Percentiles rank a stretch among this genome's conserved stretches.
Evolutionary conservation across 768 basidiomycete genomes (phyloP).

Genomic region (Lactifluus subvellereus): DNA sequence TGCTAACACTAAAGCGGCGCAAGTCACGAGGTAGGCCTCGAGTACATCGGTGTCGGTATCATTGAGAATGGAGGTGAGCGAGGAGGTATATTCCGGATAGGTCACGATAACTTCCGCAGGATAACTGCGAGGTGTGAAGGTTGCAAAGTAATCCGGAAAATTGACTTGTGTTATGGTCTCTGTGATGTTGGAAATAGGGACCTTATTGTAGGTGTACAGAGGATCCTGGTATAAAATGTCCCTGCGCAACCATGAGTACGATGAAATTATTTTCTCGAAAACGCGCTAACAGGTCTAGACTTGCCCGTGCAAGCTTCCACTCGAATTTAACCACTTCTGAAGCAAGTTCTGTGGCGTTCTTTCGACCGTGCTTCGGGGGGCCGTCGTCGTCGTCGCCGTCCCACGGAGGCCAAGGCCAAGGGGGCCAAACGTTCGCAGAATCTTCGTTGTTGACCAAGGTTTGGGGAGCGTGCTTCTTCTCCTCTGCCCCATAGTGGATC

Average conservation of each 20-base stretch:
- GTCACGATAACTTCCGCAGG: constrained; percentile 76
- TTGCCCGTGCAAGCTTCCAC: constrained; percentile 65
- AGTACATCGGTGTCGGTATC: constrained; percentile 63
- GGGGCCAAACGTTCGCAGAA: constrained; percentile 55
- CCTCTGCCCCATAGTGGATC: constrained; percentile 47
- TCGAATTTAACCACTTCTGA: constrained; percentile 74
- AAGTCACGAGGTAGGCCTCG: constrained; percentile 83
- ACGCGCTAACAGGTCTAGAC: constrained; percentile 62
- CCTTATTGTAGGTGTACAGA: constrained; percentile 83
- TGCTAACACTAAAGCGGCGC: constrained; percentile 63
- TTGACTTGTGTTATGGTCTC: constrained; percentile 67
- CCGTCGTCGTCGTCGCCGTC: constrained; percentile 50
- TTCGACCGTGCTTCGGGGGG: constrained; percentile 42
- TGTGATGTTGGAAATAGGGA: constrained; percentile 61
- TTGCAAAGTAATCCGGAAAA: constrained; percentile 80
- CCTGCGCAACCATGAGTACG: constrained; percentile 31
- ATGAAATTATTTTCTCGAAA: not conserved
- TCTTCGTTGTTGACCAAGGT: constrained; percentile 32
- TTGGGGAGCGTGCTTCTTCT: constrained; percentile 30
- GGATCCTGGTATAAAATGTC: constrained; percentile 76
- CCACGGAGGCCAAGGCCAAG: constrained; percentile 87
- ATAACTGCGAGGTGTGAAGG: constrained; percentile 73
- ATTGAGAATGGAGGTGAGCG: constrained; percentile 63
- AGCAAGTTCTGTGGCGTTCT: constrained; percentile 58
- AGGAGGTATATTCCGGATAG: constrained; percentile 67